Evolutionary conservation across 1,284 basidiomycete species (phyloP).

Genomic region (Ustilago bromivora): DNA sequence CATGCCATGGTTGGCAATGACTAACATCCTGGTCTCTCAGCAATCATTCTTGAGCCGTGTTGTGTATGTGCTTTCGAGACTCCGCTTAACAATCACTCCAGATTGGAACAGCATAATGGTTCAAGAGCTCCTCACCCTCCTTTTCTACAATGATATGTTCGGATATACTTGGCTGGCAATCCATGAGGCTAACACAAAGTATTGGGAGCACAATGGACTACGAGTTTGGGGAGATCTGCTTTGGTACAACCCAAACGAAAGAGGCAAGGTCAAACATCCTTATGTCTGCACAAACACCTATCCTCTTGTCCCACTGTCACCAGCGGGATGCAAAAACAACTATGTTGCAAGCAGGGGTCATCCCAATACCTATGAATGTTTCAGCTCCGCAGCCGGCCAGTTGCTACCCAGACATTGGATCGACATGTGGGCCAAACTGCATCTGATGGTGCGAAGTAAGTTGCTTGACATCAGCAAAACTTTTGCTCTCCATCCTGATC

Average conservation of each 20-base stretch:
- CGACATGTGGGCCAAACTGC: background rate
- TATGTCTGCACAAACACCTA: background rate
- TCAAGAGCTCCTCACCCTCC: too few relatives aligned
- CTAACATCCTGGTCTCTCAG: too few relatives aligned
- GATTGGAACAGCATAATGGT: too few relatives aligned
- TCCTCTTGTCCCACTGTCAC: background rate
- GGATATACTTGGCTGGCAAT: too few relatives aligned
- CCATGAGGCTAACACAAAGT: too few relatives aligned
- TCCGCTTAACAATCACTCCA: too few relatives aligned
- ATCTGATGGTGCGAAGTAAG: background rate
- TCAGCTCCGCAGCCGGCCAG: background rate
- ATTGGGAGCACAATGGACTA: background rate
- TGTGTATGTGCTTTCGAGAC: too few relatives aligned
- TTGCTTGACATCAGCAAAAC: background rate
- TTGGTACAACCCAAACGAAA: background rate
- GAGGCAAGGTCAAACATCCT: background rate
- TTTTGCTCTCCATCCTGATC: background rate
- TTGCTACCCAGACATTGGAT: background rate
- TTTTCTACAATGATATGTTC: too few relatives aligned
- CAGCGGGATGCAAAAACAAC: background rate
- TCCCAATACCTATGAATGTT: background rate
- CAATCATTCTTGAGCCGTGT: too few relatives aligned
- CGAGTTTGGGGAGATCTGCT: slow-evolving; percentile 3
- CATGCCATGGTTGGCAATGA: too few relatives aligned
- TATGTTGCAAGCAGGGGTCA: background rate